Conservation (phyloP, 805 yeast species). For the Candida wancherniae region DNA sequence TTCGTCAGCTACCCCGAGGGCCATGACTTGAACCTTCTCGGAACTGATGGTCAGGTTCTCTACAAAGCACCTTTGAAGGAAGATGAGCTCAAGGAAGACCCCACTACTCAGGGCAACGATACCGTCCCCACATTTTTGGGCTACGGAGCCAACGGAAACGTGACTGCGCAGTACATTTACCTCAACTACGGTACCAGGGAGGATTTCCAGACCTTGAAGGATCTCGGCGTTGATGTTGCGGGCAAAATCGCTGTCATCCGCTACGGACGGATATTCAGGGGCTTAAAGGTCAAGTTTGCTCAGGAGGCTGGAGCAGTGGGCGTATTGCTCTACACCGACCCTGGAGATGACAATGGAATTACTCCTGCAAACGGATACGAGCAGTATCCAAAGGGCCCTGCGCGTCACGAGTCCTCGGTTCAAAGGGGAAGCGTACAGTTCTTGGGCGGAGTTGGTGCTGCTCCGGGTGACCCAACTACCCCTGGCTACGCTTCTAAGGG, state of each 20-base stretch:
- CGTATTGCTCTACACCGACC: slow-evolving; percentile 62
- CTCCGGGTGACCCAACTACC: slow-evolving; percentile 77
- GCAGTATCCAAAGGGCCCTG: slow-evolving; percentile 61
- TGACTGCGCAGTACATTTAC: slow-evolving; percentile 50
- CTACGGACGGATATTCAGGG: slow-evolving; percentile 47
- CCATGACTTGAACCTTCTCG: slow-evolving; percentile 40
- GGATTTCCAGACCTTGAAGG: slow-evolving; percentile 46
- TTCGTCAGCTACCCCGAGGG: slow-evolving; percentile 51
- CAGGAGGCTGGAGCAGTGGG: slow-evolving; percentile 60
- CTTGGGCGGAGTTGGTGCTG: slow-evolving; percentile 43
- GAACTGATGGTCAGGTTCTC: slow-evolving; percentile 27
- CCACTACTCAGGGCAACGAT: slow-evolving; percentile 34
- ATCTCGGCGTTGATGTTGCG: slow-evolving; percentile 38
- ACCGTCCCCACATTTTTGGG: slow-evolving; percentile 59
- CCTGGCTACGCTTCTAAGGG: slow-evolving; percentile 57
- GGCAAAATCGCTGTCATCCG: slow-evolving; percentile 60
- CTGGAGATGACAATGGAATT: slow-evolving; percentile 56
- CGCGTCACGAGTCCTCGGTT: slow-evolving; percentile 56
- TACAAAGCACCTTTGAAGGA: slow-evolving; percentile 51
- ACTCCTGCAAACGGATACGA: slow-evolving; percentile 52
- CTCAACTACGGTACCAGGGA: slow-evolving; percentile 56
- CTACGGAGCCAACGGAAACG: slow-evolving; percentile 61
- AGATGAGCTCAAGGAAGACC: slow-evolving; percentile 39
- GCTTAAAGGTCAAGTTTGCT: slow-evolving; percentile 58
- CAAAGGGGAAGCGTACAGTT: slow-evolving; percentile 59